Evolutionary conservation across 768 basidiomycete genomes (phyloP), one percentile per base, ranked within the genome.

Genomic region (Artomyces pyxidatus): DNA sequence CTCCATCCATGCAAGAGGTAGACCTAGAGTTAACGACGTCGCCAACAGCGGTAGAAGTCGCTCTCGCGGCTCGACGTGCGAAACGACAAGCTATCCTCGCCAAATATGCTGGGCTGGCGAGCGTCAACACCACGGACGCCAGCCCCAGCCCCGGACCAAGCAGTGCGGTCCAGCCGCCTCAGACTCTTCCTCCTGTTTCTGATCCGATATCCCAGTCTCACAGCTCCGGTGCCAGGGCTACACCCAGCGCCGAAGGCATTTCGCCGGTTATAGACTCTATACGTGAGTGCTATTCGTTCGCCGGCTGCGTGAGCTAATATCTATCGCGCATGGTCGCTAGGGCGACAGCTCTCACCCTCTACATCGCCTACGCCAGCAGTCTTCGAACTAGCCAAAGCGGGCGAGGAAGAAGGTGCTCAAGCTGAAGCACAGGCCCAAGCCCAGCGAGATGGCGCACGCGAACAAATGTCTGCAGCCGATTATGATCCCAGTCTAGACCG

Each of bases 391-490:
- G 80, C 78, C 1, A 91, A 90, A 60, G 76, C 76, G 38, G 73
- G 71, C 21, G 76, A 81, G 17, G 69, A 76, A 44, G 72, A 74
- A 29, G 70, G 66, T 17, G 68, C 66, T 16, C 69, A 76, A 29
- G 71, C 69, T 7, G 72, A 74, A 47, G 69, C 68, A 14, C 71
- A 75, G 44, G 69, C 68, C 32, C 71, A 70, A 54, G 65, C 64
- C 27, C 71, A 73, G 54, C 55, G 49, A 3, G 71, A 75, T 42
- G 70, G 66, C 30, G 69, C 67, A 47, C 71, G 63, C 28, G 81
- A 85, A 56, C 87, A 91, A 60, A 73, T 96, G 38, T 87, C 82
- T 26, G 94, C 94, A 19, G 94, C 92, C 39, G 94, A 97, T 66
- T 96, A 96, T 65, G 88, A 97, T 62, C 83, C 85, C 28, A 81